A percentile compares a stretch with the other conserved stretches of the same genome.
Evolutionary conservation across 2,329 filamentous ascomycete genomes (phyloP).

Genomic region (Clarireedia hainanense): DNA sequence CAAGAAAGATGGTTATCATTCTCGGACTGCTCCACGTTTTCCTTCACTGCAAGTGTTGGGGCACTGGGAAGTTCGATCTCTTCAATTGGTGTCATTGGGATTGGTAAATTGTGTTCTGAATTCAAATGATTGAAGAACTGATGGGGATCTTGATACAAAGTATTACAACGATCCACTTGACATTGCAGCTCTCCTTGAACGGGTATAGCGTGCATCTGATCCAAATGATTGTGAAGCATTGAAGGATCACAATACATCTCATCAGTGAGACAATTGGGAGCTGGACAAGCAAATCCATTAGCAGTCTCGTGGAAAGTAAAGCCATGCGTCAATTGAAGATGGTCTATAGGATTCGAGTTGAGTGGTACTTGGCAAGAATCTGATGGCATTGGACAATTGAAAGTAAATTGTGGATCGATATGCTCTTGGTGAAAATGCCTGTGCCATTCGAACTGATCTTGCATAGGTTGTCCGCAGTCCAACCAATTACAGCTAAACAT

Average conservation of each 20-base stretch:
- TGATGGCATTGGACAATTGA: conserved; percentile 22
- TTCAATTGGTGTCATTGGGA: conserved; percentile 11
- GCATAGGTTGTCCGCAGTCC: conserved; percentile 20
- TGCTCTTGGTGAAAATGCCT: conserved; percentile 24
- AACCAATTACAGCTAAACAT: conserved; percentile 23
- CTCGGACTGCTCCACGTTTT: background rate
- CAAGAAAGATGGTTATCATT: conserved; percentile 17
- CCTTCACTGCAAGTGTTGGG: background rate
- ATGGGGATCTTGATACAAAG: conserved; percentile 18
- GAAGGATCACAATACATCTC: conserved; percentile 18
- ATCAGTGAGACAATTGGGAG: conserved; percentile 18
- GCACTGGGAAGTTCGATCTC: conserved; percentile 14
- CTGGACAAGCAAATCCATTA: conserved; percentile 22
- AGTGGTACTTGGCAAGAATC: conserved; percentile 19
- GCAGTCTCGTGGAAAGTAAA: conserved; percentile 19
- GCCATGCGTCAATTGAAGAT: conserved; percentile 24
- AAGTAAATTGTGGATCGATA: conserved; percentile 25
- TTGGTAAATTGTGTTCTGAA: conserved; percentile 18
- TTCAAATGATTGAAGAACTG: conserved; percentile 23
- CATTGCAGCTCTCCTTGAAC: conserved; percentile 22
- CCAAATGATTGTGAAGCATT: conserved; percentile 26
- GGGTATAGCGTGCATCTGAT: conserved; percentile 24
- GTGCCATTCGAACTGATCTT: conserved; percentile 19
- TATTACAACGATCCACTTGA: conserved; percentile 20
- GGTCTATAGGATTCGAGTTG: conserved; percentile 21